phyloP scores from a whole-genome alignment of 805 yeast genomes.

The Kazachstania psychrophila region DNA sequence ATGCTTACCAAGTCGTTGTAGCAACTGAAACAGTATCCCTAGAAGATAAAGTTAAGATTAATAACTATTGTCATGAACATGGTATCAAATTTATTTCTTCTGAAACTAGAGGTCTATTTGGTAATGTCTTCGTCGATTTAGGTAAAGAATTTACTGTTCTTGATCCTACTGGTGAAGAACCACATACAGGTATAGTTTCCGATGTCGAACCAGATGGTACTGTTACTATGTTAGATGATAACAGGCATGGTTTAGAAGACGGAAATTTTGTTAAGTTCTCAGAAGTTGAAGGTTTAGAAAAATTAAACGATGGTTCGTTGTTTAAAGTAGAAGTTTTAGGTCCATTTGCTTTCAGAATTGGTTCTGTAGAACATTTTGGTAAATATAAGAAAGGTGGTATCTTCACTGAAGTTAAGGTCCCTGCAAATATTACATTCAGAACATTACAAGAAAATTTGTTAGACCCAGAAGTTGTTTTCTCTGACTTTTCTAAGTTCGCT shows the following conservation, averaged over 20 bases:
- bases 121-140: slow-evolving; percentile 80
- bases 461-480: slow-evolving; percentile 67
- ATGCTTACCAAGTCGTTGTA: slow-evolving; percentile 68
- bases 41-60: slow-evolving; percentile 66
- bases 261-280: slow-evolving; percentile 82
- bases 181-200: slow-evolving; percentile 74
- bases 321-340: slow-evolving; percentile 79
- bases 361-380: slow-evolving; percentile 46
- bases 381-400: slow-evolving; percentile 74
- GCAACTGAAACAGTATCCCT: slow-evolving; percentile 61
- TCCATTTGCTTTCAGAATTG: slow-evolving; percentile 85
- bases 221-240: slow-evolving; percentile 87
- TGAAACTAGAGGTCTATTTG: slow-evolving; percentile 81
- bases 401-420: slow-evolving; percentile 87
- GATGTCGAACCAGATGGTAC: slow-evolving; percentile 83
- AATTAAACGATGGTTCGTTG: slow-evolving; percentile 63
- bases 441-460: slow-evolving; percentile 53
- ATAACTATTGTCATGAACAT: slow-evolving; percentile 62
- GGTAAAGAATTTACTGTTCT: slow-evolving; percentile 72
- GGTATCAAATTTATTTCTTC: slow-evolving; percentile 74
- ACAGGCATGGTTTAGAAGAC: slow-evolving; percentile 87
- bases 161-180: slow-evolving; percentile 92
- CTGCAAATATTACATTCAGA: slow-evolving; percentile 53
- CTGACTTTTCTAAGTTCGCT: slow-evolving; percentile 92
- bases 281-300: slow-evolving; percentile 74